Evolutionary conservation across 768 basidiomycete species (phyloP), one percentile per base, ranked within the genome.

Genomic region (Trametopsis cervina): DNA sequence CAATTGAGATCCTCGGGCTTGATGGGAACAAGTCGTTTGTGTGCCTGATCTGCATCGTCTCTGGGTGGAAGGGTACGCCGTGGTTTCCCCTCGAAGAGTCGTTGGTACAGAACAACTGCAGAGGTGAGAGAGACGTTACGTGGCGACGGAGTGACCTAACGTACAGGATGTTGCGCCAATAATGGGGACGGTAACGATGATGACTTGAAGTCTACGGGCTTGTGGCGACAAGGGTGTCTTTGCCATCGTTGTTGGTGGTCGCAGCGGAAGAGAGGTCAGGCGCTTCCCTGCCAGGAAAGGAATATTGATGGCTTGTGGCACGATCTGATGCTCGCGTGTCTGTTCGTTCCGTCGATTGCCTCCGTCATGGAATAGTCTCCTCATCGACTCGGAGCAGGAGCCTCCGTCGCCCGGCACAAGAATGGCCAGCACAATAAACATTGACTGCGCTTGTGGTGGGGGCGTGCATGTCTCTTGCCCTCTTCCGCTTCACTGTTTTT

Each of bases 31-130:
- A 33, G 29, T 7, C 29, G 29, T 7, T 33, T 15, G 29, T 33
- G 18, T 11, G 17, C 9, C 7, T 40, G 39, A 44, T 58, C 57
- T 44, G 41, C 21, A 23, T 57, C 42, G 21, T 58, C 50, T 22
- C 47, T 52, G 18, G 38, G 53, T 9, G 71, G 67, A 6, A 75
- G 40, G 25, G 57, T 67, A 51, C 74, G 63, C 51, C 66, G 71
- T 15, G 73, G 67, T 49, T 78, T 72, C 38, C 73, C 76, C 20
- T 77, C 65, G 18, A 76, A 70, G 4, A 82, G 65, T 4, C 85
- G 78, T 58, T 77, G 78, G 60, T 83, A 86, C 51, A 85, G 62
- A 41, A 85, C 75, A 40, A 75, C 85, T 85, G 54, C 20, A 43
- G 40, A 15, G 29, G 5, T 12, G 18, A 15, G 17, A 3, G 12